phyloP scores from a whole-genome alignment of 1,284 basidiomycete genomes.

The Leucoagaricus sp. region DNA sequence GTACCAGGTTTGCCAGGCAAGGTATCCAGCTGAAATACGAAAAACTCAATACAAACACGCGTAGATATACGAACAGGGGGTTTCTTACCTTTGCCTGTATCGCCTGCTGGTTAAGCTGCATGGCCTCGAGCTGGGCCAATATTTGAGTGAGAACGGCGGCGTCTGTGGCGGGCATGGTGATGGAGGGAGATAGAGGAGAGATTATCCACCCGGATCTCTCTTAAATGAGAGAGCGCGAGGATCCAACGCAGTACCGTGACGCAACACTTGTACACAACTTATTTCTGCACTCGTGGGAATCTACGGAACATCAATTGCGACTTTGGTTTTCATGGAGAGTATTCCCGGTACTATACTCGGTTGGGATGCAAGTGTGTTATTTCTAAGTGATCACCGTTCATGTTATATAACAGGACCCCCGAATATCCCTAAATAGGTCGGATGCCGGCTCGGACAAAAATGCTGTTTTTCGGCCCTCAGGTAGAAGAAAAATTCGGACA shows the following conservation, averaged over 20 bases:
- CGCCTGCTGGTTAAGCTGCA: constrained; percentile 73
- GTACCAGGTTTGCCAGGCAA: constrained; percentile 21
- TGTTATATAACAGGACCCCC: too few species aligned
- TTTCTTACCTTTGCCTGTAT: constrained; percentile 67
- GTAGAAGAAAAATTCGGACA: too few species aligned
- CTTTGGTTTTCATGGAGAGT: too few species aligned
- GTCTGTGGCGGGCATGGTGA: constrained; percentile 40
- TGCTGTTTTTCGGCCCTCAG: too few species aligned
- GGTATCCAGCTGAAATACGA: constrained; percentile 33
- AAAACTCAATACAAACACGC: too few species aligned
- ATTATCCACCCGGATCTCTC: constrained; percentile 4
- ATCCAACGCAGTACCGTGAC: constrained; percentile 11
- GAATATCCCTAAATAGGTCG: too few species aligned
- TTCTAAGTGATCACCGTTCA: too few species aligned
- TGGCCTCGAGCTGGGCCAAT: constrained; percentile 62
- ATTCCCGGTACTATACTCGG: too few species aligned
- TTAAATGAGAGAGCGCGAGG: background rate
- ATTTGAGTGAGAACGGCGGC: constrained; percentile 73
- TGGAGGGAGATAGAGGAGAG: background rate
- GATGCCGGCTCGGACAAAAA: too few species aligned
- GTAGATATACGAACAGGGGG: background rate
- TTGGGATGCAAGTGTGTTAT: too few species aligned
- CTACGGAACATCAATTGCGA: too few species aligned
- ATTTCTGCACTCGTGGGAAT: too few species aligned
- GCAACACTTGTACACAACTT: background rate